Conservation (phyloP, 2,329 filamentous ascomycete genomes). For the Trichoderma sp. region DNA sequence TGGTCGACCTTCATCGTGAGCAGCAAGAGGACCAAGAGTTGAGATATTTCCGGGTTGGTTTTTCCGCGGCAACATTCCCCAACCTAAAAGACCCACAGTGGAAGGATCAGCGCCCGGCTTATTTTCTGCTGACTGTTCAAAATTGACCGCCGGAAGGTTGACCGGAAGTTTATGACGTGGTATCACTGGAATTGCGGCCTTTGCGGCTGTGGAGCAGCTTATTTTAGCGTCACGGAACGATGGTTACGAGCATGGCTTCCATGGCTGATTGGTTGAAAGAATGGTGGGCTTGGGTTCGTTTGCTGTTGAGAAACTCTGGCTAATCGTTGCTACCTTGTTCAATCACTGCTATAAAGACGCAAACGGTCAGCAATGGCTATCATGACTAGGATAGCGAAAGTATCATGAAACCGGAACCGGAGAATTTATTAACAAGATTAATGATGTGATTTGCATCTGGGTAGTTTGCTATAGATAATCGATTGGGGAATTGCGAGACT, state of each 20-base stretch:
- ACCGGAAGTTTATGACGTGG: neutral
- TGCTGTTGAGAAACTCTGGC: neutral
- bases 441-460: neutral
- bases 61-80: neutral
- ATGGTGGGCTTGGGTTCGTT: neutral
- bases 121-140: neutral
- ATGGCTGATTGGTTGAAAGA: too few relatives aligned
- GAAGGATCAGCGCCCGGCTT: too few relatives aligned
- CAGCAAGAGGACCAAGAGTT: neutral
- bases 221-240: neutral
- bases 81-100: too few relatives aligned
- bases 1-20: neutral
- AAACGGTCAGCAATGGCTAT: neutral
- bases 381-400: neutral
- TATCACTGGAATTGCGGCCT: neutral
- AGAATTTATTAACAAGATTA: neutral
- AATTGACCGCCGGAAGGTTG: neutral
- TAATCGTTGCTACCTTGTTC: neutral
- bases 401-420: neutral
- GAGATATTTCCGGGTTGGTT: neutral
- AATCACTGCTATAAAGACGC: neutral
- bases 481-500: neutral
- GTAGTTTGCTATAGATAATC: neutral
- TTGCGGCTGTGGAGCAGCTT: neutral
- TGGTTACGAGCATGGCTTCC: too few relatives aligned